A percentile compares a stretch with the other conserved stretches of the same genome.
phyloP scores from a whole-genome alignment of 192 early-diverging fungal genomes.

The Diversispora eburnea region DNA sequence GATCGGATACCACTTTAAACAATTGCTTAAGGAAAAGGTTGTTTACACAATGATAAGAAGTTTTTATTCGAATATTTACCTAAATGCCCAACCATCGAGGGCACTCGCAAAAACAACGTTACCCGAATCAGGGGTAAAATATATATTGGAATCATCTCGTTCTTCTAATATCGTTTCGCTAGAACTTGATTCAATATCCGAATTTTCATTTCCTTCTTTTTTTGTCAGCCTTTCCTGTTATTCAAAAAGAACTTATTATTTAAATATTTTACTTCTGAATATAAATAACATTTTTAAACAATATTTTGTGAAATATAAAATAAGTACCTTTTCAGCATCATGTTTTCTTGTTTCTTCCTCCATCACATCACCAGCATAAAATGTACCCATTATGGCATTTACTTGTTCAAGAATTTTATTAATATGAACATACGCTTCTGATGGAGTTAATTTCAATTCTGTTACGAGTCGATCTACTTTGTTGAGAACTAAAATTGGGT shows the following conservation, averaged over 20 bases:
- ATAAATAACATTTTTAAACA: background rate
- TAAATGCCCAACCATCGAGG: constrained; percentile 98
- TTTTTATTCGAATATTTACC: constrained; percentile 36
- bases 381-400: constrained; percentile 94
- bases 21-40: constrained; percentile 4
- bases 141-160: constrained; percentile 89
- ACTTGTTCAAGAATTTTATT: constrained; percentile 95
- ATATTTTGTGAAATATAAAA: background rate
- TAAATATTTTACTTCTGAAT: background rate
- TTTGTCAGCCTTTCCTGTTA: constrained; percentile 1
- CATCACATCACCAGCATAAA: constrained; percentile 85
- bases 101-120: constrained; percentile 97
- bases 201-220: background rate
- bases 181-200: constrained; percentile 12
- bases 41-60: background rate
- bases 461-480: constrained; percentile 96
- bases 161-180: constrained; percentile 61
- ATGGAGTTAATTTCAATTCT: constrained; percentile 87
- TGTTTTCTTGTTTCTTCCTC: constrained; percentile 70
- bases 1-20: constrained; percentile 23
- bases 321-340: constrained; percentile 34
- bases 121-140: constrained; percentile 91
- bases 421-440: constrained; percentile 90
- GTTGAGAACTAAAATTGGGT: constrained; percentile 93
- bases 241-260: background rate